Evolutionary conservation across 139 green algal genomes (phyloP).

Genomic region (Haematococcus lacustris): DNA sequence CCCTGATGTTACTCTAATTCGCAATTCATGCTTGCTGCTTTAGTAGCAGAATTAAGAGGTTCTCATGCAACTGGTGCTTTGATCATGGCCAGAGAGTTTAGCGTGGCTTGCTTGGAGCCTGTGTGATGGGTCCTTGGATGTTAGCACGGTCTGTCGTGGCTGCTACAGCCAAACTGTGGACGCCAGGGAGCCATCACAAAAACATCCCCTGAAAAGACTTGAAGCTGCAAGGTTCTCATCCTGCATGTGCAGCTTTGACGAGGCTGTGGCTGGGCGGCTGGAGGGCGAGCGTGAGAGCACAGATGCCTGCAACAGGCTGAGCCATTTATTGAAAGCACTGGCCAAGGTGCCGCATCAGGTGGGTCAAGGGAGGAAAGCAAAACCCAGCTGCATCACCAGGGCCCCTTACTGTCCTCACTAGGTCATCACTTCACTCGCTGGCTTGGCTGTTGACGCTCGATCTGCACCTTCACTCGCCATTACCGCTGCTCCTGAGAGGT

Average conservation of each 20-base stretch:
- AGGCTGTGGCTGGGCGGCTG: conserved; percentile 1
- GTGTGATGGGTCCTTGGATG: not conserved
- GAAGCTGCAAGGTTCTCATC: not conserved
- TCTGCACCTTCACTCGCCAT: not conserved
- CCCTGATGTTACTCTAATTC: no score
- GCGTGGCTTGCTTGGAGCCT: not conserved
- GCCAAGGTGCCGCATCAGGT: not conserved
- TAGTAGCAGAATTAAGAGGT: no score
- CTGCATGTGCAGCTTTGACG: not conserved
- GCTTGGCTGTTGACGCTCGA: not conserved
- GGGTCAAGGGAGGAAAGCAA: not conserved
- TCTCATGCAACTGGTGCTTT: no score
- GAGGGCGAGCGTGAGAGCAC: conserved; percentile 37
- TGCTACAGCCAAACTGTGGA: not conserved
- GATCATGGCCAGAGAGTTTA: no score
- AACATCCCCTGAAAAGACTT: not conserved
- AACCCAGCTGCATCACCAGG: not conserved
- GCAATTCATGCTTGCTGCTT: no score
- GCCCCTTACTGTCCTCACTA: not conserved
- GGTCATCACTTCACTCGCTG: not conserved
- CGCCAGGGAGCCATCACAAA: not conserved
- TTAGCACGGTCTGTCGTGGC: not conserved
- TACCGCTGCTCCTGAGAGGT: no score
- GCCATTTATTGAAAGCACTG: conserved; percentile 53
- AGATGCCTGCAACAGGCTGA: conserved; percentile 46